These are phyloP conservation scores for Domatiomyces catenatus DNA, from an alignment of 2,329 filamentous ascomycete genomes.

Conservation along the genomic window DNA sequence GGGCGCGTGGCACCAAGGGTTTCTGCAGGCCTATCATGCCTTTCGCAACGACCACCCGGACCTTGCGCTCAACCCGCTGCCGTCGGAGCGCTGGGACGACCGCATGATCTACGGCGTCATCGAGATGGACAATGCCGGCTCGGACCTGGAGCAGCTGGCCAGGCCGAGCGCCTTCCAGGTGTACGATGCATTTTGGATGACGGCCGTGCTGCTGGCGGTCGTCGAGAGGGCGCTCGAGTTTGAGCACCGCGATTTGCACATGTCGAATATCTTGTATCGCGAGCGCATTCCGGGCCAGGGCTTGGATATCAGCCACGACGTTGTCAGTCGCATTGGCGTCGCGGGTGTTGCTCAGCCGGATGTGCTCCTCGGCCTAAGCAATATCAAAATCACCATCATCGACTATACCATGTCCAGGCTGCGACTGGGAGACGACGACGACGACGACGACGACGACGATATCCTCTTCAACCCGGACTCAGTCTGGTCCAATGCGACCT, in stretches of 20 bases:
- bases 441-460: neutral
- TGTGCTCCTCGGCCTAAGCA: constrained; percentile 35
- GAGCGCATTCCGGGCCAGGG: constrained; percentile 22
- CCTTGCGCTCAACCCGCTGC: constrained; percentile 14
- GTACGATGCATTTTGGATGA: constrained; percentile 53
- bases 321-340: constrained; percentile 19
- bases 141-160: constrained; percentile 36
- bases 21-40: constrained; percentile 30
- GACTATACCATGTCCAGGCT: constrained; percentile 55
- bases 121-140: constrained; percentile 52
- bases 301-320: constrained; percentile 20
- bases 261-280: constrained; percentile 50
- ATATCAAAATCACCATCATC: constrained; percentile 48
- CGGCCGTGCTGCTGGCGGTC: constrained; percentile 45
- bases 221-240: constrained; percentile 46
- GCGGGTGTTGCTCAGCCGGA: no score
- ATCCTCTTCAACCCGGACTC: constrained; percentile 8
- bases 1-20: constrained; percentile 38
- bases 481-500: neutral
- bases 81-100: constrained; percentile 34
- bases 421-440: constrained; percentile 23
- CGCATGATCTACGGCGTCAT: constrained; percentile 48
- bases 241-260: constrained; percentile 51
- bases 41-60: constrained; percentile 3
- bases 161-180: constrained; percentile 32